Conservation (phyloP, 2,329 filamentous ascomycete genomes). For the Aspergillus clavatus region DNA sequence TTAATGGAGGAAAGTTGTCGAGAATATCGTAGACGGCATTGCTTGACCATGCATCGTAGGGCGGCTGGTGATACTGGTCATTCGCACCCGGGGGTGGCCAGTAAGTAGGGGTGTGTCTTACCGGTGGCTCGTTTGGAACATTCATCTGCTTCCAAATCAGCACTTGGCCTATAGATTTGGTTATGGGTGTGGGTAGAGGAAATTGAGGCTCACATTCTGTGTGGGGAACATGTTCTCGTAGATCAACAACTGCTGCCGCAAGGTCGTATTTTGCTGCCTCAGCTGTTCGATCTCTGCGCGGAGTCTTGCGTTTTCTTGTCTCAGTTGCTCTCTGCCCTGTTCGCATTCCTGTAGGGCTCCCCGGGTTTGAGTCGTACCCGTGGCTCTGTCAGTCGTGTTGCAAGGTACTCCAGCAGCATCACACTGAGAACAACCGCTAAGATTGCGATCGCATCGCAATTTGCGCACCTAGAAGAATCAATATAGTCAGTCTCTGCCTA, state of each 20-base stretch:
- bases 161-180: too few relatives aligned
- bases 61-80: too few relatives aligned
- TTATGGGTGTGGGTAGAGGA: too few relatives aligned
- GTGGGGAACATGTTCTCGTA: background rate
- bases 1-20: too few relatives aligned
- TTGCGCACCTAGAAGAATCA: constrained; percentile 15
- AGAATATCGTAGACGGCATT: too few relatives aligned
- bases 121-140: too few relatives aligned
- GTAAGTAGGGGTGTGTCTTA: too few relatives aligned
- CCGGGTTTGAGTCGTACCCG: constrained; percentile 15
- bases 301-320: constrained; percentile 1
- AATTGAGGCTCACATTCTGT: background rate
- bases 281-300: constrained; percentile 3
- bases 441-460: constrained; percentile 21
- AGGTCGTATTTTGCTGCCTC: background rate
- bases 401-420: constrained; percentile 11
- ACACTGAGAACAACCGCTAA: constrained; percentile 18
- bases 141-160: too few relatives aligned
- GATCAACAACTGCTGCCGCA: background rate
- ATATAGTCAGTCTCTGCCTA: background rate
- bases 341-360: constrained; percentile 11
- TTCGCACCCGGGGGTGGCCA: too few relatives aligned
- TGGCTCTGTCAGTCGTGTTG: constrained; percentile 22
- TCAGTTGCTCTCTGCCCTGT: background rate
- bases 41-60: too few relatives aligned